Evolutionary conservation across 2,329 filamentous ascomycete genomes (phyloP).

Genomic region (Epichloe sibirici): DNA sequence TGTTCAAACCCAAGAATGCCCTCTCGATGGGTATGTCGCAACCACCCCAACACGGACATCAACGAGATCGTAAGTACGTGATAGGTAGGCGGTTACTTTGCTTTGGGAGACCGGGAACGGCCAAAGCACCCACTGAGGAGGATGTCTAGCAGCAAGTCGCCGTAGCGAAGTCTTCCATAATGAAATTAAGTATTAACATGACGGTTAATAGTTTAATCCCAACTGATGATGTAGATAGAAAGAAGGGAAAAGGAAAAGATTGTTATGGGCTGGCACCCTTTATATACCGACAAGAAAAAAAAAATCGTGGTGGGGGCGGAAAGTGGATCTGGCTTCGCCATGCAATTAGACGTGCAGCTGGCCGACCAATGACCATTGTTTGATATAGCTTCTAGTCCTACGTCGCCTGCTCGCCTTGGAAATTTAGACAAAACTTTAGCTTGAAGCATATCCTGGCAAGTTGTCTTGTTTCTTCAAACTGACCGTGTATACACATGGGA

Average conservation of each 20-base stretch:
- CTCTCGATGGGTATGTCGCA: conserved; percentile 24
- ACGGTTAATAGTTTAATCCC: conserved; percentile 36
- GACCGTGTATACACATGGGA: too few relatives aligned
- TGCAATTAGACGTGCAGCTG: too few relatives aligned
- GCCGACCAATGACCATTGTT: too few relatives aligned
- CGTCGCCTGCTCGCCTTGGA: too few relatives aligned
- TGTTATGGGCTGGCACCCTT: conserved; percentile 3
- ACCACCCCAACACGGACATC: conserved; percentile 40
- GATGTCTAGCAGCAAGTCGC: conserved; percentile 44
- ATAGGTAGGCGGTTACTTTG: conserved; percentile 33
- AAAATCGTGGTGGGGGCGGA: neutral
- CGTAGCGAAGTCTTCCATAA: conserved; percentile 36
- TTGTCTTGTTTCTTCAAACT: too few relatives aligned
- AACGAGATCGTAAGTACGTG: conserved; percentile 27
- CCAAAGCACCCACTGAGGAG: conserved; percentile 35
- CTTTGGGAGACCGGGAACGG: conserved; percentile 43
- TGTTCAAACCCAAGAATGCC: neutral
- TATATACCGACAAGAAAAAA: conserved; percentile 7
- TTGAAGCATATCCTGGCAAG: too few relatives aligned
- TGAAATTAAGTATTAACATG: conserved; percentile 34
- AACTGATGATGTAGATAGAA: conserved; percentile 32
- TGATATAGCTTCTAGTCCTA: too few relatives aligned
- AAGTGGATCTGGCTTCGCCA: neutral
- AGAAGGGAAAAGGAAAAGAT: conserved; percentile 13
- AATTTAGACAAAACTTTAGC: too few relatives aligned